Percentiles rank a stretch among this genome's conserved stretches.
Evolutionary conservation across 2,329 filamentous ascomycete species (phyloP).

Genomic region (Raffaelea deltoideospora): DNA sequence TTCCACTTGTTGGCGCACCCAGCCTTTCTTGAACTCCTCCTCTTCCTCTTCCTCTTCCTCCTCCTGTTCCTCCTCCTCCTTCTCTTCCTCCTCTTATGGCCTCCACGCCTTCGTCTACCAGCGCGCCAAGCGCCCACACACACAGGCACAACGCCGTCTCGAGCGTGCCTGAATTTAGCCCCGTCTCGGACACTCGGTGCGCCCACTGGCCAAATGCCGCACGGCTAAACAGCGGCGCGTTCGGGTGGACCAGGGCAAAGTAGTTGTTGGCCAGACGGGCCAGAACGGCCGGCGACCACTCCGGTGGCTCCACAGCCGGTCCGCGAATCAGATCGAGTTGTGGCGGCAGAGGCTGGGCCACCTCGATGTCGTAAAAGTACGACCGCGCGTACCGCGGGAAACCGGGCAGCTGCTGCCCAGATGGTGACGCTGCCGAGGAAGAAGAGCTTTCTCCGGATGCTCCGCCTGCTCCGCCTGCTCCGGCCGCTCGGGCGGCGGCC

Average conservation of each 20-base stretch:
- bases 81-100: no score
- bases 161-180: constrained; percentile 6
- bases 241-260: constrained; percentile 19
- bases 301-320: not conserved
- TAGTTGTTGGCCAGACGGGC: constrained; percentile 16
- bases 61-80: no score
- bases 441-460: no score
- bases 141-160: constrained; percentile 20
- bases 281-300: constrained; percentile 7
- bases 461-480: no score
- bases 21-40: no score
- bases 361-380: constrained; percentile 20
- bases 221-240: constrained; percentile 19
- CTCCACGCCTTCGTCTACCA: constrained; percentile 6
- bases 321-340: constrained; percentile 14
- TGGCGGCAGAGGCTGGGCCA: constrained; percentile 16
- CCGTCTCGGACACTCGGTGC: not conserved
- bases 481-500: no score
- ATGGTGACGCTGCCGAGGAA: no score
- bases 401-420: no score
- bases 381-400: constrained; percentile 13
- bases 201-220: constrained; percentile 16
- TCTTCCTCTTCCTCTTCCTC: no score
- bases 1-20: no score
- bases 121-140: constrained; percentile 20